phyloP scores from a whole-genome alignment of 805 yeast species.

The Kazachstania psychrophila region DNA sequence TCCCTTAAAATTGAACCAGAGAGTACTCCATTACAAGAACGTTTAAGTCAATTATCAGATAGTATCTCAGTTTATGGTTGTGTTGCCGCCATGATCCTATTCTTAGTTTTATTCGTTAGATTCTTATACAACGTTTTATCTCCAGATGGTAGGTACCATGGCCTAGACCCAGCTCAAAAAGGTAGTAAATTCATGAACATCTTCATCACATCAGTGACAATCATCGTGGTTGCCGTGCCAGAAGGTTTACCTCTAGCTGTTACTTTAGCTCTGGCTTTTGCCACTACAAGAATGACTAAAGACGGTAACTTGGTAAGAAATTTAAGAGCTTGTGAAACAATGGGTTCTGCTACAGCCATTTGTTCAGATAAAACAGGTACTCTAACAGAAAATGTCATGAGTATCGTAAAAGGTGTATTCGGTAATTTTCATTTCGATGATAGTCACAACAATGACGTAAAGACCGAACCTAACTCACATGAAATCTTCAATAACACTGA shows the following conservation, averaged over 20 bases:
- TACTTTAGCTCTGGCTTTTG: conserved; percentile 92
- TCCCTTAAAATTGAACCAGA: conserved; percentile 69
- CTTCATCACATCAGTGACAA: conserved; percentile 81
- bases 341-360: conserved; percentile 97
- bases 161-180: conserved; percentile 54
- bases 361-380: conserved; percentile 99
- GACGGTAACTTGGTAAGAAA: conserved; percentile 95
- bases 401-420: conserved; percentile 68
- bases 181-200: conserved; percentile 80
- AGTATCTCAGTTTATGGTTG: conserved; percentile 94
- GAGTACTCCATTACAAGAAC: conserved; percentile 78
- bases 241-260: conserved; percentile 98
- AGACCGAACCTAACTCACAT: conserved; percentile 1
- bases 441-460: conserved; percentile 19
- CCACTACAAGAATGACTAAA: conserved; percentile 95
- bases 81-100: conserved; percentile 72
- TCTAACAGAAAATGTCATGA: conserved; percentile 87
- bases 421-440: conserved; percentile 54
- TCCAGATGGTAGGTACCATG: conserved; percentile 33
- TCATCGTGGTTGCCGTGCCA: conserved; percentile 97
- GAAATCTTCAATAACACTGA: conserved; percentile 6
- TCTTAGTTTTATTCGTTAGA: conserved; percentile 67
- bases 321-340: conserved; percentile 88
- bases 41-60: conserved; percentile 75
- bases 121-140: conserved; percentile 53